Conservation (phyloP, 805 yeast species). For the Wickerhamomyces queroliae region DNA sequence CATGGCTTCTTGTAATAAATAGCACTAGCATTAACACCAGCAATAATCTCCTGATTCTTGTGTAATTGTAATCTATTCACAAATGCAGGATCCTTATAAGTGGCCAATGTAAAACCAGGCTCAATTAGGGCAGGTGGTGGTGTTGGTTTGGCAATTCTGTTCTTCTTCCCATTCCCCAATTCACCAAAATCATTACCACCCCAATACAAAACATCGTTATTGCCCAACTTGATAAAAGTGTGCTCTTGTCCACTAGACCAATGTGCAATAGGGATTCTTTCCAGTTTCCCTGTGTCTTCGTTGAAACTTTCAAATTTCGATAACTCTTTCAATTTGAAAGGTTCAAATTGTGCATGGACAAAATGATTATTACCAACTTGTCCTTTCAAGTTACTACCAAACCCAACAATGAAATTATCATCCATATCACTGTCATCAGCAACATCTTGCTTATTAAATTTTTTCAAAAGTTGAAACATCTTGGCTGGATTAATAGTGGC, state of each 20-base stretch:
- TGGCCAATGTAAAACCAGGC: slow-evolving; percentile 32
- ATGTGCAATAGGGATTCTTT: slow-evolving; percentile 39
- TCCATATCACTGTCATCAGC: slow-evolving; percentile 18
- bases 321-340: slow-evolving; percentile 43
- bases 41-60: slow-evolving; percentile 50
- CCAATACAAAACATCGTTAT: slow-evolving; percentile 68
- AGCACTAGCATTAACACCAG: slow-evolving; percentile 60
- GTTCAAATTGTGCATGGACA: slow-evolving; percentile 66
- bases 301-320: slow-evolving; percentile 46
- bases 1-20: slow-evolving; percentile 42
- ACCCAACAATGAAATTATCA: slow-evolving; percentile 41
- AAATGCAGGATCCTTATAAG: slow-evolving; percentile 27
- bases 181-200: slow-evolving; percentile 85
- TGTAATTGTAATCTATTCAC: slow-evolving; percentile 43
- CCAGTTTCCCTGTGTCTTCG: slow-evolving; percentile 36
- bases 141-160: slow-evolving; percentile 50
- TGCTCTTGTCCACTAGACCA: slow-evolving; percentile 68
- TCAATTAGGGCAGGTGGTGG: slow-evolving; percentile 52
- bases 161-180: slow-evolving; percentile 74
- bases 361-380: slow-evolving; percentile 78
- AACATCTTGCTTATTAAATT: slow-evolving; percentile 20
- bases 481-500: slow-evolving; percentile 33
- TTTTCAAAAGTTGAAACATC: slow-evolving; percentile 22
- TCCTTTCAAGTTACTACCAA: slow-evolving; percentile 85
- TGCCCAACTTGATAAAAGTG: slow-evolving; percentile 49